Evolutionary conservation across 2,329 filamentous ascomycete genomes (phyloP), one percentile per base, ranked within the genome.

Genomic region (Aspergillus alliaceus): DNA sequence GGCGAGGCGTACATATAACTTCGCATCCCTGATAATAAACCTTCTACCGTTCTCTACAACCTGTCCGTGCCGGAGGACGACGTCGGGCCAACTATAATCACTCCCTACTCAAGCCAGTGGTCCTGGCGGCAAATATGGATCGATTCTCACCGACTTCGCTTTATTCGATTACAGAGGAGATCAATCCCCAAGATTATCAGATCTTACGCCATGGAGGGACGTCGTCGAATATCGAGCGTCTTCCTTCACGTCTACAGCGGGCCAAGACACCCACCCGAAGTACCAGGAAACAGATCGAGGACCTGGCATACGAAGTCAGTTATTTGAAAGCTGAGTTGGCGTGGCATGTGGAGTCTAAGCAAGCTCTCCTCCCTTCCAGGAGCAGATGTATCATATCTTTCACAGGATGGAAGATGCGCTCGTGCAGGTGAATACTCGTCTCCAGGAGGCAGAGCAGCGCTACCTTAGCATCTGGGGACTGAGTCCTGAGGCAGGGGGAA

Each of bases 1-100:
- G 75, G 76, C 22, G 74, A 81, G 63, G 70, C 73, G 2, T 75
- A 75, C 47, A 73, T 80, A 29, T 81, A 80, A 56, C 70, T 82
- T n/a, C 72, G 69, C 46, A 58, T 79, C 9, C 62, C 59, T 18
- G 39, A 66, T 24, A 51, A 74, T 42, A 60, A 69, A 24, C 64
- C 67, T 49, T 64, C 59, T 22, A 70, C 63, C 4, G 60, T 73
- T 11, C 64, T 66, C 54, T 76, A 75, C 59, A 69, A 66, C 60
- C 63, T 75, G 24, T 67, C 66, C 18, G 66, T 69, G 11, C 71
- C 70, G 3, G 59, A 67, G 29, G 56, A 60, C 29, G 71, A 76
- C 59, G 68, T 74, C 29, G 58, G 58, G 6, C 6, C 9, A 18
- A 53, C 51, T n/a, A n/a, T n/a, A n/a, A n/a, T n/a, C n/a, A n/a